These are phyloP conservation scores for Talaromyces sp. DNA, from an alignment of 2,329 filamentous ascomycete genomes.

Conservation along the genomic window DNA sequence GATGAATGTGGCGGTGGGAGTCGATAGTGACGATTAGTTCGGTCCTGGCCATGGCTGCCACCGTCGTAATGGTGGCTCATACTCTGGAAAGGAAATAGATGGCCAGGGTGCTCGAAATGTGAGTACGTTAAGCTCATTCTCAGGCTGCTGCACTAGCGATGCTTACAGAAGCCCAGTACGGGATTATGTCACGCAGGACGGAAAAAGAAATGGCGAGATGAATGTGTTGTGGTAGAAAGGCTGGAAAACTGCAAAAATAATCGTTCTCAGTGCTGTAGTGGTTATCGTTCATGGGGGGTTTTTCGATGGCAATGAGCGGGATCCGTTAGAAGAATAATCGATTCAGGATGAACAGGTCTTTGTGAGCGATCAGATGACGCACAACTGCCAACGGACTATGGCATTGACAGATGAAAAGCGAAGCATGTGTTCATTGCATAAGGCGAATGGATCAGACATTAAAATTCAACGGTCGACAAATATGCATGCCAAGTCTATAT, in stretches of 20 bases:
- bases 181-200: neutral
- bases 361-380: neutral
- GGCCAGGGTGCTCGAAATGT: conserved; percentile 40
- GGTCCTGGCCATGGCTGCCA: conserved; percentile 30
- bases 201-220: neutral
- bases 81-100: conserved; percentile 35
- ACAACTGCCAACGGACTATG: conserved; percentile 1
- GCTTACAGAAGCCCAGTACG: neutral
- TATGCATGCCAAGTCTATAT: conserved; percentile 1
- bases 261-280: neutral
- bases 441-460: conserved; percentile 7
- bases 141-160: neutral
- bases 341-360: neutral
- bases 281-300: neutral
- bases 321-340: neutral
- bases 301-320: neutral
- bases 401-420: neutral
- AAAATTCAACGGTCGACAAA: neutral
- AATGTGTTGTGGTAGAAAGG: neutral
- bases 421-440: conserved; percentile 4
- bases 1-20: conserved; percentile 39
- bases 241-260: neutral
- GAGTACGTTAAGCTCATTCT: conserved; percentile 34
- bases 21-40: conserved; percentile 35
- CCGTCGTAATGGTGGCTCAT: conserved; percentile 26